Conservation (phyloP, 2,329 filamentous ascomycete genomes). For the Arthrobotrys sinensis region DNA sequence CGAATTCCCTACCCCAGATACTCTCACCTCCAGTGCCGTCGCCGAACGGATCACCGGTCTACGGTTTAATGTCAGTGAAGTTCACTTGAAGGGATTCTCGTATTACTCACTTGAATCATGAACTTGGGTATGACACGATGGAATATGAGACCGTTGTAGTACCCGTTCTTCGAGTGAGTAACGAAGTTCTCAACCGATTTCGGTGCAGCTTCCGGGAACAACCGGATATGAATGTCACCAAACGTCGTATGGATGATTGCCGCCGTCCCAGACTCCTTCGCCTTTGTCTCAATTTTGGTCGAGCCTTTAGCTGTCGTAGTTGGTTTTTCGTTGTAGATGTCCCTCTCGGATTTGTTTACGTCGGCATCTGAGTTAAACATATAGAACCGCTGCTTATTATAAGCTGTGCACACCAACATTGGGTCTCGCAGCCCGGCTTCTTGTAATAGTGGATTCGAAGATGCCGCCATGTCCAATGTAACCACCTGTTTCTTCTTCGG, state of each 20-base stretch:
- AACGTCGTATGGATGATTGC: slow-evolving; percentile 92
- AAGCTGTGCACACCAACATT: slow-evolving; percentile 86
- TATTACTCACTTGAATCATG: slow-evolving; percentile 82
- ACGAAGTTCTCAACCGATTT: slow-evolving; percentile 98
- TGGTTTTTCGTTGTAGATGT: slow-evolving; percentile 95
- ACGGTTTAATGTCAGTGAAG: slow-evolving; percentile 94
- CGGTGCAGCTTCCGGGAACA: slow-evolving; percentile 93
- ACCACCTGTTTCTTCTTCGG: slow-evolving; percentile 94
- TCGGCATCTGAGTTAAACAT: slow-evolving; percentile 77
- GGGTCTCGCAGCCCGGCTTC: slow-evolving; percentile 93
- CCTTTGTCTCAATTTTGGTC: slow-evolving; percentile 72
- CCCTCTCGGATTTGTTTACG: slow-evolving; percentile 84
- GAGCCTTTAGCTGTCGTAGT: slow-evolving; percentile 69
- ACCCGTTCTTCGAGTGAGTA: slow-evolving; percentile 87
- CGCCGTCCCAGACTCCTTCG: slow-evolving; percentile 80
- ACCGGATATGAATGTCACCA: slow-evolving; percentile 91
- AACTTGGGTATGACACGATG: slow-evolving; percentile 97
- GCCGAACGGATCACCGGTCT: slow-evolving; percentile 85
- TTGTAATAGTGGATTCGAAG: slow-evolving; percentile 89
- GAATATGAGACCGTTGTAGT: slow-evolving; percentile 98
- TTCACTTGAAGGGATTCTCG: not conserved
- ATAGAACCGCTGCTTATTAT: slow-evolving; percentile 93
- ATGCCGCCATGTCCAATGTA: slow-evolving; percentile 97
- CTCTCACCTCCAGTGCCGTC: slow-evolving; percentile 92
- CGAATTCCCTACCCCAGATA: slow-evolving; percentile 93